Conservation (phyloP, 1,284 basidiomycete species). For the Malassezia slooffiae region DNA sequence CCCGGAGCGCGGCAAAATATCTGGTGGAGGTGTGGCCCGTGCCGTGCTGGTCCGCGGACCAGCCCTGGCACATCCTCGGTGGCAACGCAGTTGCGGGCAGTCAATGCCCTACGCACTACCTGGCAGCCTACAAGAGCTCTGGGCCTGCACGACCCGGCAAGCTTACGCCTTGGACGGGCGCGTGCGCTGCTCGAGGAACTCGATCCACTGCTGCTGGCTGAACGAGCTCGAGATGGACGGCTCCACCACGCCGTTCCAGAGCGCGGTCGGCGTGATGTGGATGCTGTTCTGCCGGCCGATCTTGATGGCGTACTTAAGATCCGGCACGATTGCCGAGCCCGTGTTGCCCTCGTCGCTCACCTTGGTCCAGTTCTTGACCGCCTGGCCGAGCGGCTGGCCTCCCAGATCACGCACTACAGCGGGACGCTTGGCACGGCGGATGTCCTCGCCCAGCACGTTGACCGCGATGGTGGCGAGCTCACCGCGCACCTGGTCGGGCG, state of each 20-base stretch:
- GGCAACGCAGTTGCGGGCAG: too few relatives aligned
- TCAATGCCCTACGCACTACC: too few relatives aligned
- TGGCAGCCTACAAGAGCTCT: too few relatives aligned
- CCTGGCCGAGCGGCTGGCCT: conserved; percentile 39
- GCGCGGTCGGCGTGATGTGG: conserved; percentile 76
- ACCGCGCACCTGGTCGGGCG: conserved; percentile 62
- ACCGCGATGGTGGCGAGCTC: conserved; percentile 57
- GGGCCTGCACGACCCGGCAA: too few relatives aligned
- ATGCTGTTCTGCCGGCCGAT: conserved; percentile 80
- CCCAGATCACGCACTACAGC: conserved; percentile 49
- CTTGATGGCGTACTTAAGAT: conserved; percentile 72
- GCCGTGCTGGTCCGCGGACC: too few relatives aligned
- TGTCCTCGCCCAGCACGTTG: conserved; percentile 49
- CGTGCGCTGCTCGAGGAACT: conserved; percentile 64
- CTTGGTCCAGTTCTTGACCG: conserved; percentile 57
- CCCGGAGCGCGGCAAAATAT: background rate
- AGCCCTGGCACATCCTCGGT: too few relatives aligned
- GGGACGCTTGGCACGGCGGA: conserved; percentile 41
- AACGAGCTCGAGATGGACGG: conserved; percentile 70
- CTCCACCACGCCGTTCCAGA: conserved; percentile 59
- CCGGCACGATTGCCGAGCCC: conserved; percentile 64
- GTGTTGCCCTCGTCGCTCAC: conserved; percentile 61
- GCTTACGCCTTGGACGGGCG: conserved; percentile 6
- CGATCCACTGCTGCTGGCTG: conserved; percentile 70
- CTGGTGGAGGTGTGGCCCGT: background rate